A percentile compares a stretch with the other conserved stretches of the same genome.
Evolutionary conservation across 2,329 filamentous ascomycete species (phyloP).

Genomic region (Diplodia scrobiculata): DNA sequence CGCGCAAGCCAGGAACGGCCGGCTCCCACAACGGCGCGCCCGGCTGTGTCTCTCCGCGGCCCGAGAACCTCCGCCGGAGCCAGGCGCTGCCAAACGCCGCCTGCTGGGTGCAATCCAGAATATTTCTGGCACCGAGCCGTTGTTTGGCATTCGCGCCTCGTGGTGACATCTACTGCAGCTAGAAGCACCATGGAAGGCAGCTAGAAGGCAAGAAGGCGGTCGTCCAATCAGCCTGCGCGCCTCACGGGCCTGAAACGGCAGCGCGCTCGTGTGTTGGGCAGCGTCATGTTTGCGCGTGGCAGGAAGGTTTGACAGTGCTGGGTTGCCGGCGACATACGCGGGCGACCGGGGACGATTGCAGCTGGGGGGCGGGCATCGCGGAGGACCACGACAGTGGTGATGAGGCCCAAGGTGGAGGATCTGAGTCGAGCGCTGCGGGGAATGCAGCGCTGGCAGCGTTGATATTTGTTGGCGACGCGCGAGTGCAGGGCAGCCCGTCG

Average conservation of each 20-base stretch:
- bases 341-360: not conserved
- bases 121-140: not conserved
- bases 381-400: not conserved
- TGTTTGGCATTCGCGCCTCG: not conserved
- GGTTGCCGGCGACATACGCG: not conserved
- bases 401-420: slow-evolving; percentile 4
- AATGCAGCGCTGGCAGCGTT: not conserved
- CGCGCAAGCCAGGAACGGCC: not conserved
- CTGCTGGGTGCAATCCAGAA: slow-evolving; percentile 5
- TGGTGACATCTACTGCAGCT: not conserved
- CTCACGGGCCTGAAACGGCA: slow-evolving; percentile 7
- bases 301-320: not conserved
- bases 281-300: slow-evolving; percentile 3
- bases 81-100: not conserved
- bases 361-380: not conserved
- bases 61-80: not conserved
- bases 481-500: not conserved
- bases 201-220: not conserved
- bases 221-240: not conserved
- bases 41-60: not conserved
- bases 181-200: slow-evolving; percentile 3
- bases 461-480: slow-evolving; percentile 1
- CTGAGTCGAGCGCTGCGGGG: slow-evolving; percentile 14
- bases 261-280: slow-evolving; percentile 11
- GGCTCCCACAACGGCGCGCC: slow-evolving; percentile 1